phyloP scores from a whole-genome alignment of 129 eudicot genomes.

The Flaveria linearis region DNA sequence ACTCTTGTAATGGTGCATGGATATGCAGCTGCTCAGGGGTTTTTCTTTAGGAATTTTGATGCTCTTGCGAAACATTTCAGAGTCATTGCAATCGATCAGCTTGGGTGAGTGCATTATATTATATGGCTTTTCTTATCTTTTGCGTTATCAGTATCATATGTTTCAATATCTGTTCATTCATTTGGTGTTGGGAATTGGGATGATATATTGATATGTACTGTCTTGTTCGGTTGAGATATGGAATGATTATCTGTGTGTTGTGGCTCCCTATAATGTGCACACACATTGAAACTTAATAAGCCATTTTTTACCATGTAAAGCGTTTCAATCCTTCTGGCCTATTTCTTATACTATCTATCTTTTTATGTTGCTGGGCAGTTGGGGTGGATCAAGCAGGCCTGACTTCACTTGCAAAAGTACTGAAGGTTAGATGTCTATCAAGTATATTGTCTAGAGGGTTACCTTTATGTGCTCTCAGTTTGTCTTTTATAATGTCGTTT shows the following conservation, averaged over 20 bases:
- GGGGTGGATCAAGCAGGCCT: constrained; percentile 99
- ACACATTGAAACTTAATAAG: neutral
- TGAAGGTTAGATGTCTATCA: constrained; percentile 60
- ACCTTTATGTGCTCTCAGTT: neutral
- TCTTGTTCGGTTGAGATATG: too few relatives aligned
- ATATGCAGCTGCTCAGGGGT: constrained; percentile 95
- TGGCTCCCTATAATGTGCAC: neutral
- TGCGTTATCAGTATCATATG: neutral
- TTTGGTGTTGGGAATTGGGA: neutral
- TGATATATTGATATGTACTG: too few relatives aligned
- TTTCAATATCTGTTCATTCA: neutral
- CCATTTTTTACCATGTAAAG: neutral
- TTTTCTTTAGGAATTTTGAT: constrained; percentile 94
- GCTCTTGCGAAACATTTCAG: constrained; percentile 72
- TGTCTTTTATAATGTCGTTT: neutral
- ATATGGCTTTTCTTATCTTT: neutral
- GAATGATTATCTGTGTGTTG: neutral
- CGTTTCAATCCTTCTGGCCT: neutral
- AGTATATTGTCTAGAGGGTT: neutral
- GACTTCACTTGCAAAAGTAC: constrained; percentile 97
- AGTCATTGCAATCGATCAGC: constrained; percentile 94
- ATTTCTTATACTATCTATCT: constrained; percentile 5
- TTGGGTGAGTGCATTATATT: constrained; percentile 59
- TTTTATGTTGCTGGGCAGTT: constrained; percentile 51
- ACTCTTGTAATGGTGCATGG: constrained; percentile 98